Percentiles rank a stretch among this genome's conserved stretches.
These are phyloP conservation scores for Nothophaeocryptopus gaeumannii DNA, from an alignment of 2,329 filamentous ascomycete species.

Conservation along the genomic window DNA sequence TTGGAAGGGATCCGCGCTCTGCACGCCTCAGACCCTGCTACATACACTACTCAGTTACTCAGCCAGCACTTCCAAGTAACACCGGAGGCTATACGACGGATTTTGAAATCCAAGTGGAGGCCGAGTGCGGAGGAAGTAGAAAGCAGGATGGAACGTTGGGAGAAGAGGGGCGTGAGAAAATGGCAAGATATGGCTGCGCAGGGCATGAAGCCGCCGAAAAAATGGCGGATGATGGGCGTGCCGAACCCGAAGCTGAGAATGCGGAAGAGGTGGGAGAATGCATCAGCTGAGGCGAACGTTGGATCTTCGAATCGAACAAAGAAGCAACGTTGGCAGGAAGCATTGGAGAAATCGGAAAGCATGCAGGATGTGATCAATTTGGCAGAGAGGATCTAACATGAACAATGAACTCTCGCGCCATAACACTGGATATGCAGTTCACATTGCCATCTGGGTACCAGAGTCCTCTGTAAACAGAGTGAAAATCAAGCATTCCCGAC, in stretches of 20 bases:
- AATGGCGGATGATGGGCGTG: conserved; percentile 49
- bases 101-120: conserved; percentile 75
- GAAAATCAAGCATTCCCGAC: too few species aligned
- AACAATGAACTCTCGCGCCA: too few species aligned
- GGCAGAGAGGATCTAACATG: too few species aligned
- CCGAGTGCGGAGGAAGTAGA: conserved; percentile 52
- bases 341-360: too few species aligned
- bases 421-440: too few species aligned
- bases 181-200: conserved; percentile 48
- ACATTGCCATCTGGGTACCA: too few species aligned
- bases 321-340: too few species aligned
- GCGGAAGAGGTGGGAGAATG: conserved; percentile 10
- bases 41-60: conserved; percentile 71
- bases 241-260: conserved; percentile 15
- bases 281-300: background rate
- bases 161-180: conserved; percentile 48
- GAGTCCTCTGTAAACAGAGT: too few species aligned
- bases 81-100: conserved; percentile 79
- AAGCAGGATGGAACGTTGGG: conserved; percentile 45
- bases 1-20: conserved; percentile 85
- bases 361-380: too few species aligned
- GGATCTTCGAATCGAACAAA: background rate
- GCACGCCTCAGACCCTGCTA: conserved; percentile 70
- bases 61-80: conserved; percentile 81
- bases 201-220: conserved; percentile 57